phyloP scores from a whole-genome alignment of 2,329 filamentous ascomycete genomes.

The Hirsutella rhossiliensis region DNA sequence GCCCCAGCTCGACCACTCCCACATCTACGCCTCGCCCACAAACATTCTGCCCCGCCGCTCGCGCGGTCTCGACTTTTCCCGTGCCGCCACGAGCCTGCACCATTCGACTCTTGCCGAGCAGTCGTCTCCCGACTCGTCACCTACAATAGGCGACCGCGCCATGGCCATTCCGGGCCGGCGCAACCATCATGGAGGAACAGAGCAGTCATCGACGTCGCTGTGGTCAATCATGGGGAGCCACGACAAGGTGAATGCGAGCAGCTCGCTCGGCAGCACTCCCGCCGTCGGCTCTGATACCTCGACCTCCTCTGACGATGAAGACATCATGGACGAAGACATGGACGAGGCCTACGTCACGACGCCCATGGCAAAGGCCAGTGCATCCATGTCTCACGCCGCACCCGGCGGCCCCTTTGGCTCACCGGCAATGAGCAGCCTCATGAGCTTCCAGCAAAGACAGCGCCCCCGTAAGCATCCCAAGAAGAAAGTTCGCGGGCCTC shows the following conservation, averaged over 20 bases:
- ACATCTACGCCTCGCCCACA: slow-evolving; percentile 76
- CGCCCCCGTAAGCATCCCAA: slow-evolving; percentile 57
- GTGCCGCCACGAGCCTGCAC: slow-evolving; percentile 86
- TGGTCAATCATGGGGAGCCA: slow-evolving; percentile 61
- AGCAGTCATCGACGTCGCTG: slow-evolving; percentile 57
- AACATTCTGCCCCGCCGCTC: slow-evolving; percentile 83
- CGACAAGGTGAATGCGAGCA: slow-evolving; percentile 62
- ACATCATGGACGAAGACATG: slow-evolving; percentile 60
- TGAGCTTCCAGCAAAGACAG: slow-evolving; percentile 73
- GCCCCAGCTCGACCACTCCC: slow-evolving; percentile 73
- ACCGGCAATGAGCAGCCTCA: slow-evolving; percentile 61
- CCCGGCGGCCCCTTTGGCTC: slow-evolving; percentile 52
- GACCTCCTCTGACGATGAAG: slow-evolving; percentile 58
- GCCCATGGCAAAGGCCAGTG: slow-evolving; percentile 57
- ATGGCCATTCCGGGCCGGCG: slow-evolving; percentile 49
- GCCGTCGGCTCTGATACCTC: slow-evolving; percentile 65
- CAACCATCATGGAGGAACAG: slow-evolving; percentile 34
- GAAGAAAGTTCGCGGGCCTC: slow-evolving; percentile 36
- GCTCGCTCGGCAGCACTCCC: slow-evolving; percentile 66
- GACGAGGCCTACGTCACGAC: slow-evolving; percentile 76
- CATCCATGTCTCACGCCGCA: slow-evolving; percentile 33
- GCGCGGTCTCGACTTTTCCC: slow-evolving; percentile 82
- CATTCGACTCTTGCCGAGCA: slow-evolving; percentile 87
- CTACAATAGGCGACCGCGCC: slow-evolving; percentile 59
- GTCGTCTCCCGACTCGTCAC: slow-evolving; percentile 82